Evolutionary conservation across 345 rosid species (phyloP).

Genomic region (Citrus inodora): DNA sequence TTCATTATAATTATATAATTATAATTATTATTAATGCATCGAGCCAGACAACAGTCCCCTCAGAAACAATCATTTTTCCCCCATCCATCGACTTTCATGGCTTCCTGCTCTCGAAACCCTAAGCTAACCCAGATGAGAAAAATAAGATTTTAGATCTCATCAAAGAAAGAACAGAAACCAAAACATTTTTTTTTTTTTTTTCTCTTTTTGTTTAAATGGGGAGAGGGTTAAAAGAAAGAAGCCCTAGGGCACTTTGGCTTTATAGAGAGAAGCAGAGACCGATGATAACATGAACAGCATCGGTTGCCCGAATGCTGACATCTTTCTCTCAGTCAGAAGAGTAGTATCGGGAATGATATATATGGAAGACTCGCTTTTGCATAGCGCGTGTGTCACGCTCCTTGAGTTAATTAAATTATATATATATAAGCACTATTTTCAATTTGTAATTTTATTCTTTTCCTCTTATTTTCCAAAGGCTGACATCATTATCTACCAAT

Average conservation of each 20-base stretch:
- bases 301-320: too few relatives aligned
- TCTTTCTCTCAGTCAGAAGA: too few relatives aligned
- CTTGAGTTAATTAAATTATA: neutral
- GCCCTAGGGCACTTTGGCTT: slow-evolving; percentile 19
- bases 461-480: too few relatives aligned
- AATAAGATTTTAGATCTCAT: neutral
- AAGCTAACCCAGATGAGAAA: slow-evolving; percentile 1
- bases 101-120: too few relatives aligned
- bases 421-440: too few relatives aligned
- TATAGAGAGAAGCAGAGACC: slow-evolving; percentile 9
- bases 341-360: too few relatives aligned
- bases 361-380: neutral
- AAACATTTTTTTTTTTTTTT: neutral
- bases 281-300: too few relatives aligned
- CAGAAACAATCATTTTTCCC: slow-evolving; percentile 10
- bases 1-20: too few relatives aligned
- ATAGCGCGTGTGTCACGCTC: slow-evolving; percentile 11
- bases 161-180: neutral
- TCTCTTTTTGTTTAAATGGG: neutral
- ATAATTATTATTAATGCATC: neutral
- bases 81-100: neutral
- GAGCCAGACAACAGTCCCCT: slow-evolving; percentile 20
- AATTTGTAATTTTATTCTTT: too few relatives aligned
- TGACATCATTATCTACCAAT: too few relatives aligned
- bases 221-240: neutral